Base-by-base conservation (phyloP, 768 basidiomycete genomes). In the Pleurotus sapidus region DNA sequence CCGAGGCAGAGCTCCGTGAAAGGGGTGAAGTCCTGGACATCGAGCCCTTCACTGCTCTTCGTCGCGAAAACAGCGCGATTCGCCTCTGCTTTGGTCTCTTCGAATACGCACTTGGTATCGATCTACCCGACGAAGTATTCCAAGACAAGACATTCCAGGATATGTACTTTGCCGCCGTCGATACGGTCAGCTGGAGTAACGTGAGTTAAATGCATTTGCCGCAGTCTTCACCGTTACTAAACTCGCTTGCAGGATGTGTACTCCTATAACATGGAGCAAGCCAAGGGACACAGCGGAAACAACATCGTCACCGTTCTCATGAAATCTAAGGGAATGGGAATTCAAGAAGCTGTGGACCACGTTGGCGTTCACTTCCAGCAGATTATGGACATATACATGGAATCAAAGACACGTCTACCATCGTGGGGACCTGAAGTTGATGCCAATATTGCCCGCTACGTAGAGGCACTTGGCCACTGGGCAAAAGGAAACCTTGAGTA, bases 261-360 rank as follows among this genome's bases (percentile, higher is more conserved):
- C 45, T 56, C 12, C 48, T 49, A 55, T 53, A 42, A 49, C 48
- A 49, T 86, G 80, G 87, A 91, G 63, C 84, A 87, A 62, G 78
- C 81, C 50, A 81, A 81, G 62, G 88, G 86, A 17, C 80, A 83
- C 56, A 60, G 49, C 24, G 83, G 83, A 57, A 88, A 87, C 65
- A 90, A 89, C 66, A 76, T 89, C 61, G 74, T 91, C 50, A 85
- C 84, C 7, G 84, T 88, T 38, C 76, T 87, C 58, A 87, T 88
- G 83, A 68, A 80, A 58, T 78, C 81, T 60, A 77, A 77, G 54
- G 63, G 70, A 18, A 67, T 86, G 49, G 74, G 75, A 55, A 72
- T 88, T 48, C 87, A 89, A 68, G 75, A 77, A 24, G 83, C 87
- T 0, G 75, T 79, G 30, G 81, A 89, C 65, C 75, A 77, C 60